phyloP scores from a whole-genome alignment of 2,329 filamentous ascomycete species.

The Pyrenochaeta sp. region DNA sequence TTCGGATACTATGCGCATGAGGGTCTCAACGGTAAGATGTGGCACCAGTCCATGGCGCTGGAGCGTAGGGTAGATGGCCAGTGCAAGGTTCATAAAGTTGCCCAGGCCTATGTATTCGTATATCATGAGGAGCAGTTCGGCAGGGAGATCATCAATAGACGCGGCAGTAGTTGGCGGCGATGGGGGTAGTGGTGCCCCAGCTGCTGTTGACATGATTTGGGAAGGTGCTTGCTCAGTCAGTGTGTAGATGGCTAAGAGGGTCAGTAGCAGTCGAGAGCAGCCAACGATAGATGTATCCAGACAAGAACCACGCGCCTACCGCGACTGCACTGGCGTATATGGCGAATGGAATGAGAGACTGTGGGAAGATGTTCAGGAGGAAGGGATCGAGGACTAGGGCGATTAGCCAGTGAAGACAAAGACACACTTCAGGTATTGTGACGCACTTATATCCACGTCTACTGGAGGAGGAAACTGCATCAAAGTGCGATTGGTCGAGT shows the following conservation, averaged over 20 bases:
- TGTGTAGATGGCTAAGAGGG: conserved; percentile 37
- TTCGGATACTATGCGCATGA: conserved; percentile 31
- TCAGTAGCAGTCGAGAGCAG: conserved; percentile 31
- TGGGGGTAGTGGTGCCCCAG: conserved; percentile 30
- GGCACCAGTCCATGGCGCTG: conserved; percentile 46
- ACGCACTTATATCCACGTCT: conserved; percentile 71
- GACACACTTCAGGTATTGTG: not conserved
- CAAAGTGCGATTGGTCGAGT: conserved; percentile 74
- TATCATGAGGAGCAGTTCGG: conserved; percentile 58
- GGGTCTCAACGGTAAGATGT: conserved; percentile 34
- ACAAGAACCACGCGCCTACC: conserved; percentile 60
- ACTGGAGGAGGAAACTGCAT: conserved; percentile 81
- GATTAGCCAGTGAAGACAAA: conserved; percentile 17
- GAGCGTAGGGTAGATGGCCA: conserved; percentile 57
- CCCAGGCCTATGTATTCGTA: conserved; percentile 51
- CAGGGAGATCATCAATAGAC: conserved; percentile 52
- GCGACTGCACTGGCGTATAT: conserved; percentile 73
- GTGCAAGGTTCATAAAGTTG: conserved; percentile 56
- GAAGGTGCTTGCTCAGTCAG: conserved; percentile 32
- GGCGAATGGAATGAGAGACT: conserved; percentile 76
- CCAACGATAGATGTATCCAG: conserved; percentile 52
- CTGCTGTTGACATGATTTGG: conserved; percentile 30
- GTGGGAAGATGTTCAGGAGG: conserved; percentile 78
- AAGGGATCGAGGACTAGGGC: conserved; percentile 81
- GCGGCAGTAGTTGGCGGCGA: conserved; percentile 18